Percentiles rank a stretch among this genome's conserved stretches.
phyloP scores from a whole-genome alignment of 2,329 filamentous ascomycete species.

The Alternaria viburni region DNA sequence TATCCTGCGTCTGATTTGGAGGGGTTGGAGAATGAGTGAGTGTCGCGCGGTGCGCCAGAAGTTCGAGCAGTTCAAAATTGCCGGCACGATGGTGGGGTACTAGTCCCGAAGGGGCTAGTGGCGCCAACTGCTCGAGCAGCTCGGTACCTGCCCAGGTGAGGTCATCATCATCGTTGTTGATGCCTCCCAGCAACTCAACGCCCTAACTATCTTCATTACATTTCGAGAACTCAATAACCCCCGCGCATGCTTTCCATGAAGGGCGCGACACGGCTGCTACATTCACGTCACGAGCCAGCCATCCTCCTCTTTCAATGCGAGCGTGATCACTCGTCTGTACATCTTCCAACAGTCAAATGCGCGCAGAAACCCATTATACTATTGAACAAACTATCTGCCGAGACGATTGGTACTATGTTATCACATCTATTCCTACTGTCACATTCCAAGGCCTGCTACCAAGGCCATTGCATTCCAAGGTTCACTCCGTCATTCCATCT shows the following conservation, averaged over 20 bases:
- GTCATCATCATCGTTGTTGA: neutral
- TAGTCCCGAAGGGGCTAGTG: conserved; percentile 3
- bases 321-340: neutral
- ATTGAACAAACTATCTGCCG: neutral
- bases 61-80: conserved; percentile 12
- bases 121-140: neutral
- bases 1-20: conserved; percentile 75
- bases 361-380: neutral
- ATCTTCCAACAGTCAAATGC: neutral
- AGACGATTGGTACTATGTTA: neutral
- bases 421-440: neutral
- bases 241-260: neutral
- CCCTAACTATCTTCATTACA: neutral
- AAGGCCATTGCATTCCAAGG: neutral
- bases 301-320: neutral
- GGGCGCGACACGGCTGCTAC: neutral
- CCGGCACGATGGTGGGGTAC: conserved; percentile 7
- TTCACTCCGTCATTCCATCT: neutral
- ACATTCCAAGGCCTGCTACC: neutral
- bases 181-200: neutral
- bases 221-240: neutral
- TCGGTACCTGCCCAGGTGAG: neutral
- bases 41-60: neutral
- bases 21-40: conserved; percentile 8
- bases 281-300: neutral